phyloP scores from a whole-genome alignment of 2,329 filamentous ascomycete genomes.

The Neonectria coccinea region DNA sequence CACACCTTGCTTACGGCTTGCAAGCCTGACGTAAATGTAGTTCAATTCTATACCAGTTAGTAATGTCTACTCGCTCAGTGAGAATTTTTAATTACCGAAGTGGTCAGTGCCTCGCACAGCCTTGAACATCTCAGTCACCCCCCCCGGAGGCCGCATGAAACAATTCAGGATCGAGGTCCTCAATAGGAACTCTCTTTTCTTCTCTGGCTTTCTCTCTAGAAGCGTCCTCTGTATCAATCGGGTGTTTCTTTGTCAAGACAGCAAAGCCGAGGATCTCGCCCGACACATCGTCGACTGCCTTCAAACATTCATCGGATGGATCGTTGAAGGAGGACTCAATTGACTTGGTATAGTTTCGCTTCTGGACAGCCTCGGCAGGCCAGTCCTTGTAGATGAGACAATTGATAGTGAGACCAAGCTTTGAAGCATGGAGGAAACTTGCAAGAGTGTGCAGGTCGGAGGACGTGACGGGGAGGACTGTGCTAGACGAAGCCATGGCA shows the following conservation, averaged over 20 bases:
- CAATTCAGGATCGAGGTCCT: constrained; percentile 5
- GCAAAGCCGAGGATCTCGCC: constrained; percentile 24
- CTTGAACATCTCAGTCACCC: neutral
- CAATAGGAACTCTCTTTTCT: neutral
- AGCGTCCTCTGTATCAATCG: neutral
- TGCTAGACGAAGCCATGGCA: no score
- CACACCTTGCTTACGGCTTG: constrained; percentile 7
- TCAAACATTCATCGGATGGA: neutral
- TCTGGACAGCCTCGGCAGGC: constrained; percentile 23
- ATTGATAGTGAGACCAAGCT: constrained; percentile 23
- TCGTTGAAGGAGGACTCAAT: constrained; percentile 6
- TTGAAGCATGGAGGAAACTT: constrained; percentile 17
- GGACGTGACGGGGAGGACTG: constrained; percentile 10
- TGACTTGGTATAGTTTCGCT: neutral
- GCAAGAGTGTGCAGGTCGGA: constrained; percentile 8
- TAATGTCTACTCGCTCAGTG: neutral
- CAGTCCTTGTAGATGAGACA: constrained; percentile 23
- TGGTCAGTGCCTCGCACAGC: constrained; percentile 3
- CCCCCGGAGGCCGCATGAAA: neutral
- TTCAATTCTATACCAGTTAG: constrained; percentile 18
- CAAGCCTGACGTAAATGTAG: constrained; percentile 25
- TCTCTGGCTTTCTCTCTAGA: neutral
- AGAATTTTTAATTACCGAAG: neutral
- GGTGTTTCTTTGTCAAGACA: constrained; percentile 5
- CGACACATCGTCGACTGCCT: constrained; percentile 17